Conservation (phyloP, 148 eudicot genomes). For the Camellia granthamiana region DNA sequence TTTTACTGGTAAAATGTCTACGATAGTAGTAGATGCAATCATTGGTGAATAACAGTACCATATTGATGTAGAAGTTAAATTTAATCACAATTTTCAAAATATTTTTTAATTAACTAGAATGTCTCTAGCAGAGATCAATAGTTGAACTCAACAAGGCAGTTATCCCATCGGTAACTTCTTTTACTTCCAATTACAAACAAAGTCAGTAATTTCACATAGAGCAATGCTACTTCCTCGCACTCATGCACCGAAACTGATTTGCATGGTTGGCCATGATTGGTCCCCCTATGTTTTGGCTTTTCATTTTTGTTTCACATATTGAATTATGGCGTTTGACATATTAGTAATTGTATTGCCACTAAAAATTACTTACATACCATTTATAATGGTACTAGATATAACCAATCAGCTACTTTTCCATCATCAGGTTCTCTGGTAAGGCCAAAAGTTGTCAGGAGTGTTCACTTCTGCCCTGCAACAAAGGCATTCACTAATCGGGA, state of each 20-base stretch:
- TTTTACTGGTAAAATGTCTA: neutral
- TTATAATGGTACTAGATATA: neutral
- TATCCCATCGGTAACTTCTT: neutral
- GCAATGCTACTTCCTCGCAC: no score
- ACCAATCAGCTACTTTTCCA: neutral
- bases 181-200: neutral
- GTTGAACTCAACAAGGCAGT: neutral
- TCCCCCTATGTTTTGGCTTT: no score
- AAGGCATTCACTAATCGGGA: slow-evolving; percentile 73
- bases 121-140: neutral
- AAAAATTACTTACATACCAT: neutral
- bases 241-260: no score
- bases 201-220: neutral
- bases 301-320: neutral
- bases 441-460: slow-evolving; percentile 98
- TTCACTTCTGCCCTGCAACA: slow-evolving; percentile 87
- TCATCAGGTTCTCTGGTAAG: slow-evolving; percentile 94
- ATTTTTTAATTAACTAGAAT: neutral
- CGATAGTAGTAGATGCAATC: neutral
- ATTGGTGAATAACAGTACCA: neutral
- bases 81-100: neutral
- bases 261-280: no score
- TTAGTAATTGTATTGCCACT: neutral
- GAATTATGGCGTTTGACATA: neutral
- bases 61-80: neutral